Evolutionary conservation across 257 asterid species (phyloP), one percentile per base, ranked within the genome.

Genomic region (Przewalskia tangutica): DNA sequence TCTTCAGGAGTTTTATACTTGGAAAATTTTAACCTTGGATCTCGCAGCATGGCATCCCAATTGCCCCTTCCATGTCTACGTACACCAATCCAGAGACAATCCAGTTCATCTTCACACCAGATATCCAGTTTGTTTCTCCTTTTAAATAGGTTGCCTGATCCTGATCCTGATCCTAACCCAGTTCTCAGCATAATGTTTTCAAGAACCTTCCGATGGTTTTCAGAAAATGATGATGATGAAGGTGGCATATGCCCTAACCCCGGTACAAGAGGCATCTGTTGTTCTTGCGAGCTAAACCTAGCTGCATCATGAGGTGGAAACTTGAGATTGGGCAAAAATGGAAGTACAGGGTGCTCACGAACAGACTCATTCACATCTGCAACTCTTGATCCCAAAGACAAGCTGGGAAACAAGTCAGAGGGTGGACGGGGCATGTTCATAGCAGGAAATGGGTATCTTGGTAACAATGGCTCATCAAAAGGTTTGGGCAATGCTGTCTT

Each of bases 91-190:
- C 99, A 94, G 18, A 96, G 95, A 84, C 88, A 89, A 85, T 96
- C 99, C 63, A 96, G 97, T 84, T 96, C 99, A 77, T 96, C 98
- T 84, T 96, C 99, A 20, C 94, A 93, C 98, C 99, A 96, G 77
- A 89, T 85, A 84, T 93, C 97, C 51, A 86, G 63, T 77, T 85
- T 91, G 3, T 92, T 38, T 68, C 89, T 91, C 90, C 84, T 92
- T 76, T 84, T 91, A 60, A 84, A 87, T 48, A 87, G 54, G 85
- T 50, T 87, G 87, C 84, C 85, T 10, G 98, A 87, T 27, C 32
- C 32, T 27, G 32, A 27, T 81, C 92, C 98, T 62, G 94, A 77
- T 82, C 92, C 98, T 63, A 92, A 75, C 62, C 97, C 99, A 65
- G 97, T 90, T 86, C 96, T 89, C 77, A 91, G 77, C 88, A 91